Evolutionary conservation across 352 stramenopile genomes (phyloP).

Genomic region (Phytophthora melonis): DNA sequence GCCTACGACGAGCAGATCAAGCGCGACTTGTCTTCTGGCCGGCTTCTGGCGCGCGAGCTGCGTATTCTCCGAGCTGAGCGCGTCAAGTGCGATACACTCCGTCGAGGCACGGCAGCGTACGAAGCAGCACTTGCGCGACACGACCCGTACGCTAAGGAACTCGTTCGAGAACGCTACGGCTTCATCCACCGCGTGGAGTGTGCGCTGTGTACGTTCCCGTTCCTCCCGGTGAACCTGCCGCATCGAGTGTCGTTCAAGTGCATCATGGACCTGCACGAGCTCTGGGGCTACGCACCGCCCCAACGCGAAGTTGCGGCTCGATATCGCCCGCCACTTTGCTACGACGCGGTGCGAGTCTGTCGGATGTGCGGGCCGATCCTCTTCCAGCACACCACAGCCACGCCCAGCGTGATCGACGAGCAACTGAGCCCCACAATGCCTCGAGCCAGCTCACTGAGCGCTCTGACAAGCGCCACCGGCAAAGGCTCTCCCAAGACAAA

Average conservation of each 20-base stretch:
- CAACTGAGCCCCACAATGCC: slow-evolving; percentile 18
- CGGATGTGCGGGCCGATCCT: slow-evolving; percentile 82
- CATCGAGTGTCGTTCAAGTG: slow-evolving; percentile 81
- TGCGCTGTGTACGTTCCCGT: slow-evolving; percentile 66
- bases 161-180: slow-evolving; percentile 68
- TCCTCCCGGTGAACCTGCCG: slow-evolving; percentile 67
- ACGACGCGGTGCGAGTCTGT: slow-evolving; percentile 76
- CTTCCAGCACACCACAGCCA: slow-evolving; percentile 53
- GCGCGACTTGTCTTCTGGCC: slow-evolving; percentile 50
- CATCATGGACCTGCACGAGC: slow-evolving; percentile 76
- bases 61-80: slow-evolving; percentile 58
- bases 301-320: slow-evolving; percentile 55
- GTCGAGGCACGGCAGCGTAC: slow-evolving; percentile 21
- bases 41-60: slow-evolving; percentile 63
- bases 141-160: slow-evolving; percentile 60
- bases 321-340: slow-evolving; percentile 72
- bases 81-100: slow-evolving; percentile 34
- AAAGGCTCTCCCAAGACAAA: slow-evolving; percentile 26
- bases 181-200: slow-evolving; percentile 71
- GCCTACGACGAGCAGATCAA: slow-evolving; percentile 55
- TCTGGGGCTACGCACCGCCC: slow-evolving; percentile 64
- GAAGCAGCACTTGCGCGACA: slow-evolving; percentile 37
- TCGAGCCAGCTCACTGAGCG: slow-evolving; percentile 23
- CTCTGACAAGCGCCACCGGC: slow-evolving; percentile 9
- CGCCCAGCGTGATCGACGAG: slow-evolving; percentile 27